phyloP scores from a whole-genome alignment of 1,139 yeast species.

The Candida anutae region DNA sequence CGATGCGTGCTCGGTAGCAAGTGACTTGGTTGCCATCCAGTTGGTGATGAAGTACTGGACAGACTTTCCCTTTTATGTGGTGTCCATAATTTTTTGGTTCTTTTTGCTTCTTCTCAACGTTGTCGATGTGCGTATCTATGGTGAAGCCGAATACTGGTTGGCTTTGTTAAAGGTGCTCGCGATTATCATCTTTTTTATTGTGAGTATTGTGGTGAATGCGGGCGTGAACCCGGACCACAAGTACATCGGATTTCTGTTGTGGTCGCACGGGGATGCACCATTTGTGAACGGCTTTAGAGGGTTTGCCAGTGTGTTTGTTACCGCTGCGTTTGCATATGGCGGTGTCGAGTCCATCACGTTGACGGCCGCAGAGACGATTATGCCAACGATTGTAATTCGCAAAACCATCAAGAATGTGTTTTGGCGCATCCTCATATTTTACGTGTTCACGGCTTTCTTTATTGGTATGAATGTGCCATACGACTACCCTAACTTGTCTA shows the following conservation, averaged over 20 bases:
- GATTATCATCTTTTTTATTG: constrained; percentile 31
- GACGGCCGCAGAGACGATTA: constrained; percentile 59
- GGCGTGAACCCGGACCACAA: constrained; percentile 20
- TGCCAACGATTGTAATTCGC: constrained; percentile 52
- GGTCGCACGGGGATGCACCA: constrained; percentile 35
- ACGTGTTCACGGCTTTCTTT: constrained; percentile 34
- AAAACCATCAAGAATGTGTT: constrained; percentile 52
- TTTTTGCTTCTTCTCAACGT: constrained; percentile 45
- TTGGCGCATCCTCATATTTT: constrained; percentile 38
- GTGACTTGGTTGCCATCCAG: constrained; percentile 55
- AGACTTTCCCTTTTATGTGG: constrained; percentile 48
- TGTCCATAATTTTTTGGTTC: constrained; percentile 53
- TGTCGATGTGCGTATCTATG: constrained; percentile 44
- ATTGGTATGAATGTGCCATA: constrained; percentile 40
- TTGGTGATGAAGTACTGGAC: constrained; percentile 58
- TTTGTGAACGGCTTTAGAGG: constrained; percentile 35
- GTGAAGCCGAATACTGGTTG: constrained; percentile 35
- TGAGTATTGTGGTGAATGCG: constrained; percentile 30
- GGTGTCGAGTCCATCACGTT: constrained; percentile 60
- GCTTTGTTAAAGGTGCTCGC: constrained; percentile 32
- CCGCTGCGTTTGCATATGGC: constrained; percentile 63
- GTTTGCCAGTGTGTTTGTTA: constrained; percentile 30
- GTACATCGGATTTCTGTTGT: constrained; percentile 32
- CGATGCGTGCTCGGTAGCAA: constrained; percentile 55
- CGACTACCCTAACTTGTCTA: constrained; percentile 30